Conservation (phyloP, 2,329 filamentous ascomycete species). For the Pseudocercospora vitis region DNA sequence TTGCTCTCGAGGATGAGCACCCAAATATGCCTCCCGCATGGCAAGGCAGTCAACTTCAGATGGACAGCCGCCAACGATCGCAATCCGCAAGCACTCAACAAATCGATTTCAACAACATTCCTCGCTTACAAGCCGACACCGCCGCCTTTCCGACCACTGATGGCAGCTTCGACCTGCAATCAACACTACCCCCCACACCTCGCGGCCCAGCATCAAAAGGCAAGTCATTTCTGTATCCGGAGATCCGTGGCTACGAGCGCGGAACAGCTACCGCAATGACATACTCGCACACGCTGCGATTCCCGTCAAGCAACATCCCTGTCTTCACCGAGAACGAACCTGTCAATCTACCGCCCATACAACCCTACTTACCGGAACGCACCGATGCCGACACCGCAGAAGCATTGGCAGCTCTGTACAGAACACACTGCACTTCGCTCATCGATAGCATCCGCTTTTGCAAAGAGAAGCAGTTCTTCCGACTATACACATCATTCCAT, state of each 20-base stretch:
- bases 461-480: conserved; percentile 95
- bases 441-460: conserved; percentile 95
- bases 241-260: conserved; percentile 44
- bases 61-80: conserved; percentile 30
- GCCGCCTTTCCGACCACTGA: conserved; percentile 47
- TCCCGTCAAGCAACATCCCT: conserved; percentile 59
- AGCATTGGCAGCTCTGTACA: conserved; percentile 82
- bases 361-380: conserved; percentile 73
- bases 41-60: conserved; percentile 24
- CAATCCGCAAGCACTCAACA: conserved; percentile 36
- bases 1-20: conserved; percentile 51
- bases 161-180: conserved; percentile 32
- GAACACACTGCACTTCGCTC: conserved; percentile 90
- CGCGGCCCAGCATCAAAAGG: conserved; percentile 45
- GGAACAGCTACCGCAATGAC: conserved; percentile 47
- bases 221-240: conserved; percentile 49
- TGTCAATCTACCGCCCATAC: conserved; percentile 81
- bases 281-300: conserved; percentile 64
- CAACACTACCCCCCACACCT: conserved; percentile 32
- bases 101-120: conserved; percentile 43
- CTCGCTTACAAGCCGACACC: conserved; percentile 50
- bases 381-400: conserved; percentile 86
- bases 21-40: conserved; percentile 29
- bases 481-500: conserved; percentile 91
- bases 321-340: conserved; percentile 64